Base-by-base conservation (phyloP, 1,284 basidiomycete genomes). In the Puccinia hordei region DNA sequence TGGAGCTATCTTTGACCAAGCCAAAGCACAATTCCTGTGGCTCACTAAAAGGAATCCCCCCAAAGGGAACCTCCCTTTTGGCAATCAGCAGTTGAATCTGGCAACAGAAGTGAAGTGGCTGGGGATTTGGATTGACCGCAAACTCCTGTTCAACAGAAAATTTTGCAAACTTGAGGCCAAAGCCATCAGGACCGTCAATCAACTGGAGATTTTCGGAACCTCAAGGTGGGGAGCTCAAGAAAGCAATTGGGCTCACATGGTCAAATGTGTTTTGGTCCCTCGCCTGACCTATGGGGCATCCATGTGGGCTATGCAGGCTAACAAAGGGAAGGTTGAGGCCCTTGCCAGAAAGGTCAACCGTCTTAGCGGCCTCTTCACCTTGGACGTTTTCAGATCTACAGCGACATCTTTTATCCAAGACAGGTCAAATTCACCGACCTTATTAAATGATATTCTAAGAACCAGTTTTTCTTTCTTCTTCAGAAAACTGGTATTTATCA, bases 1-100 rank as follows among this genome's bases (percentile, higher is more conserved):
- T 73, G 71, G 49, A 33, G 71, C 71, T 12, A 57, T 73, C 41
- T 73, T 73, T 35, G 71, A 73, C 30, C 24, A 38, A 30, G 38
- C 27, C 22, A 73, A 73, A 30, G 35, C 38, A 41, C 68, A 49
- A n/a, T 46, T 19, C 38, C n/a, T 6, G 51, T 71, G 68, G 0
- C 19, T 27, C 19, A 55, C 53, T 24, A 5, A 3, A n/a, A 55
- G 9, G 53, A n/a, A 1, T 4, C 9, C 13, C 19, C 53, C 53
- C 53, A 24, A 4, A 24, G 13, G 4, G 6, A 2, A 38, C 22
- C 17, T 71, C n/a, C 22, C 27, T 4, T 71, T 71, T 46, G 68
- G 38, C 15, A 22, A 71, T 38, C 30, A 38, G n/a, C n/a, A 17
- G 38, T 8, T 9, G 4, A 38, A 8, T 8, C 9, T 13, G 2